Evolutionary conservation across 805 yeast species (phyloP), one percentile per base, ranked within the genome.

Genomic region (Saccharomycopsis sp.): DNA sequence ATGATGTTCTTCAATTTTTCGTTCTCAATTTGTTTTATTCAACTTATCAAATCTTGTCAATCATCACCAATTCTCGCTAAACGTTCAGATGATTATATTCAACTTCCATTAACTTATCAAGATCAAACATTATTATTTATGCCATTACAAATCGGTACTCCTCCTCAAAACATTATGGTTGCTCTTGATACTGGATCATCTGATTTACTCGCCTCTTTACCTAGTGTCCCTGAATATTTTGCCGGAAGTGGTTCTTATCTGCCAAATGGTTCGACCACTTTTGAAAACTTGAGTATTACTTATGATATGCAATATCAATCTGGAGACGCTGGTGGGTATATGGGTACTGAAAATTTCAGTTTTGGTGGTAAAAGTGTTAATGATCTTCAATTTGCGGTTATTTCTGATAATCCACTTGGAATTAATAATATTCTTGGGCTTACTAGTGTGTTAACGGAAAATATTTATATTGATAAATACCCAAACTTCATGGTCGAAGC

Each of bases 111-210:
- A 28, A 28, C 31, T 5, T 28, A 28, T 28, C 5, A 10, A 8
- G 45, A 37, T 10, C 15, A 15, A 5, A 41, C 45, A 5, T 21
- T 31, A 6, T 32, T 33, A 18, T 17, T 27, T 18, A 21, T 41
- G 4, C 21, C 27, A 9, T 10, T 51, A 19, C 18, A 26, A n/a
- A 13, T 44, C 12, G 48, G 48, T 10, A 34, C 45, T 15, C 45
- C 48, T 8, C 10, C 33, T 2, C 51, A 50, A 36, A 41, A 47
- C 13, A 46, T 55, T 13, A 37, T 41, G 19, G 54, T 53, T 10
- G 47, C 51, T 37, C 36, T 58, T 15, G 62, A 57, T 33, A 57
- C 59, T 13, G 62, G 59, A 0, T 54, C 59, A 3, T 48, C 61
- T 1, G 62, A 58, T 38, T 49, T 56, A 30, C 55, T 59, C 58